phyloP scores from a whole-genome alignment of 495 filamentous ascomycete genomes.

The Trichoderma asperelloides region DNA sequence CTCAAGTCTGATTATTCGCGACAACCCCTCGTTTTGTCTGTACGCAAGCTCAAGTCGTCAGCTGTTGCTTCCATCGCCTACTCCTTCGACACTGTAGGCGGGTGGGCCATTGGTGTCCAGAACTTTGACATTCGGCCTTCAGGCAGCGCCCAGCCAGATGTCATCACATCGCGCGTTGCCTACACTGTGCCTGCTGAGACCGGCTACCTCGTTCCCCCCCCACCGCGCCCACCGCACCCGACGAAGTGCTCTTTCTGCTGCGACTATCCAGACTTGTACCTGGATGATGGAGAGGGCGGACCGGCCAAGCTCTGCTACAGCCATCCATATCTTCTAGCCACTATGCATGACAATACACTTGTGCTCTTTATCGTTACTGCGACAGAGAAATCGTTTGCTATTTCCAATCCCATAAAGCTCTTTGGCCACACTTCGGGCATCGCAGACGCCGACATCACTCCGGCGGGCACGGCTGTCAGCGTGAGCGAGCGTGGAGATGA shows the following conservation, averaged over 20 bases:
- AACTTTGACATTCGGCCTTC: constrained; percentile 56
- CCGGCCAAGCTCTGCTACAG: constrained; percentile 77
- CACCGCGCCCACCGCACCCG: constrained; percentile 38
- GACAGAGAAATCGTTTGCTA: constrained; percentile 51
- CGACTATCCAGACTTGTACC: constrained; percentile 7
- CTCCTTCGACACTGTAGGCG: constrained; percentile 55
- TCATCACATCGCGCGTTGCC: constrained; percentile 37
- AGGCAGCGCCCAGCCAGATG: constrained; percentile 28
- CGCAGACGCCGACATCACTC: constrained; percentile 74
- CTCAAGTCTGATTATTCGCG: constrained; percentile 73
- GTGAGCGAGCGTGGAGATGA: constrained; percentile 77
- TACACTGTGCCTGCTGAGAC: constrained; percentile 25
- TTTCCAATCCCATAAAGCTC: constrained; percentile 67
- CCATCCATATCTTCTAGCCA: constrained; percentile 85
- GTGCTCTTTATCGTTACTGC: constrained; percentile 80
- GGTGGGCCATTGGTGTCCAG: constrained; percentile 87
- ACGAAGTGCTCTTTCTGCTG: constrained; percentile 43
- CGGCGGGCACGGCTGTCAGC: constrained; percentile 82
- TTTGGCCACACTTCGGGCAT: constrained; percentile 96
- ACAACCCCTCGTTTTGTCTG: constrained; percentile 68
- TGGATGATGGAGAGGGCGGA: constrained; percentile 20
- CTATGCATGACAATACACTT: constrained; percentile 86
- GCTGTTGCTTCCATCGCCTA: constrained; percentile 82
- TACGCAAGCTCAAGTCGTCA: constrained; percentile 50
- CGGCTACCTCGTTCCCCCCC: neutral